These are phyloP conservation scores for Tothia fuscella DNA, from an alignment of 2,329 filamentous ascomycete genomes.

Conservation along the genomic window DNA sequence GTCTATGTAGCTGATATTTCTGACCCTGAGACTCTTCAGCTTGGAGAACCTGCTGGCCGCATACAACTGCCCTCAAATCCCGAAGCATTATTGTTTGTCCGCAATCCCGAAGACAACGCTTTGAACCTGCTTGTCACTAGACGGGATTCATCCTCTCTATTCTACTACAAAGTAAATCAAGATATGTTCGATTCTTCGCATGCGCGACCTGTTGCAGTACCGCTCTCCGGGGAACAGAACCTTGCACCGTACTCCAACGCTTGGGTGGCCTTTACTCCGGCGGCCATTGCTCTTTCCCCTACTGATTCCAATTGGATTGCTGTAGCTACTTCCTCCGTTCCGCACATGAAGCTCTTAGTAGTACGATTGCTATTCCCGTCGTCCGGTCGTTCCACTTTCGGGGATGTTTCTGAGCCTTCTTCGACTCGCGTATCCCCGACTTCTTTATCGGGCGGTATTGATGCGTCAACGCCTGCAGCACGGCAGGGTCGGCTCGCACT, in stretches of 20 bases:
- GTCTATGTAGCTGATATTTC: slow-evolving; percentile 32
- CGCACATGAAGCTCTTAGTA: slow-evolving; percentile 51
- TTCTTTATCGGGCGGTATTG: too few relatives aligned
- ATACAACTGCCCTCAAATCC: slow-evolving; percentile 41
- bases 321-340: slow-evolving; percentile 47
- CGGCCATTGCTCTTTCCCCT: slow-evolving; percentile 43
- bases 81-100: slow-evolving; percentile 43
- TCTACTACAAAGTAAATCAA: slow-evolving; percentile 38
- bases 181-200: background rate
- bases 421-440: background rate
- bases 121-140: slow-evolving; percentile 42
- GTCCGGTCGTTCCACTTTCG: slow-evolving; percentile 11
- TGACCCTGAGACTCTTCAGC: slow-evolving; percentile 18
- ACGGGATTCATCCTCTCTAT: slow-evolving; percentile 46
- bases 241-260: slow-evolving; percentile 50
- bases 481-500: slow-evolving; percentile 40
- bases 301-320: slow-evolving; percentile 43
- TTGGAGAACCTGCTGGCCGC: slow-evolving; percentile 30
- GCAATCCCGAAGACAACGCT: slow-evolving; percentile 33
- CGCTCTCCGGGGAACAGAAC: slow-evolving; percentile 44
- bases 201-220: background rate
- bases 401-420: background rate
- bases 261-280: slow-evolving; percentile 53
- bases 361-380: slow-evolving; percentile 39
- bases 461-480: slow-evolving; percentile 28